phyloP scores from a whole-genome alignment of 2,329 filamentous ascomycete genomes.

The Epichloe brachyelytri region DNA sequence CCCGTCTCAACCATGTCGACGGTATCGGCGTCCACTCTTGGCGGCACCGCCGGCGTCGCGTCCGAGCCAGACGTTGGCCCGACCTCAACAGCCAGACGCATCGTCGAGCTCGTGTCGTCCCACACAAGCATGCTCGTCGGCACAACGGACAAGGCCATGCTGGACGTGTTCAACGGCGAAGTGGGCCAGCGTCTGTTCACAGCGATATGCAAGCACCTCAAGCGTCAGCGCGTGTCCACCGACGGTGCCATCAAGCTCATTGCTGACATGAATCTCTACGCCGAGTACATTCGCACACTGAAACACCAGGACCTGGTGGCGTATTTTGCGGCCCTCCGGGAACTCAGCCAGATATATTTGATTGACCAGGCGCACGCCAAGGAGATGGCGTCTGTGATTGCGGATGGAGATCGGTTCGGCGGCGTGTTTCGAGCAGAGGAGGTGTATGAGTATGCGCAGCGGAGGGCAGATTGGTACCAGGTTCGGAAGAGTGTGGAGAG shows the following conservation, averaged over 20 bases:
- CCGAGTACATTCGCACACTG: constrained; percentile 68
- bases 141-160: constrained; percentile 93
- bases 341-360: constrained; percentile 89
- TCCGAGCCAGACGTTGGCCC: constrained; percentile 44
- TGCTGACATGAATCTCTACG: constrained; percentile 92
- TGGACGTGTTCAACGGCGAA: constrained; percentile 97
- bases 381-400: constrained; percentile 89
- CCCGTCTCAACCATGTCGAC: constrained; percentile 13
- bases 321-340: constrained; percentile 84
- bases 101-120: constrained; percentile 74
- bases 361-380: constrained; percentile 77
- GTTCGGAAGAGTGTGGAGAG: constrained; percentile 82
- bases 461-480: constrained; percentile 88
- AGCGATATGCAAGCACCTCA: constrained; percentile 91
- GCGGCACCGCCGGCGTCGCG: constrained; percentile 19
- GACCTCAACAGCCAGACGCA: constrained; percentile 62
- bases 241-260: constrained; percentile 87
- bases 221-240: constrained; percentile 83
- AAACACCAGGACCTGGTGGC: constrained; percentile 71
- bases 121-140: constrained; percentile 90
- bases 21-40: constrained; percentile 7
- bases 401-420: constrained; percentile 77
- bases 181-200: constrained; percentile 87
- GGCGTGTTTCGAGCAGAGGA: constrained; percentile 93
- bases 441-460: constrained; percentile 92